Percentiles rank a stretch among this genome's conserved stretches.
Conservation (phyloP, 176 grass and related monocot genomes). For the Triticum turgidum region DNA sequence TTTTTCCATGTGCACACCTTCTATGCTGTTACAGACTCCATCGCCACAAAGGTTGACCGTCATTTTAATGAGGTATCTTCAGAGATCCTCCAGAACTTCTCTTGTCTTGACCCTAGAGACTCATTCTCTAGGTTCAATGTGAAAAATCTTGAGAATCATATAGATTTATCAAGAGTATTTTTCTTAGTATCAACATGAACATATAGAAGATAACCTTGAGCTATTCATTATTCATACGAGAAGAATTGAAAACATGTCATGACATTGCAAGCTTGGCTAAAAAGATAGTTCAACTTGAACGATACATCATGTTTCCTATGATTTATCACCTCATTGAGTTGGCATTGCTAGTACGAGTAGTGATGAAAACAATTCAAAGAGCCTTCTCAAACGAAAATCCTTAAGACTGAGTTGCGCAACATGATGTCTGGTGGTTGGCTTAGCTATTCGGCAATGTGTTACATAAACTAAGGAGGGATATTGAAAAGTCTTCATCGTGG, state of each 20-base stretch:
- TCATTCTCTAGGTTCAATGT: neutral
- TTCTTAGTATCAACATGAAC: no score
- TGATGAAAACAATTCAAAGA: neutral
- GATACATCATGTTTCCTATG: neutral
- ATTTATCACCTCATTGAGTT: no score
- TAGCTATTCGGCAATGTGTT: neutral
- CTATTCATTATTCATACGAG: no score
- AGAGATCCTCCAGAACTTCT: neutral
- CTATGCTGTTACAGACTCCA: neutral
- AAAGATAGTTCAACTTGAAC: neutral
- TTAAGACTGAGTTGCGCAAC: neutral
- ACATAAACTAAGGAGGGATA: neutral
- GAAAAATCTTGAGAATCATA: no score
- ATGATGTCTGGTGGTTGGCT: neutral
- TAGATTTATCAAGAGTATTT: neutral
- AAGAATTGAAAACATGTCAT: neutral
- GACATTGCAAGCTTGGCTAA: neutral
- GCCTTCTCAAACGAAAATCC: neutral
- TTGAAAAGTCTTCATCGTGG: neutral
- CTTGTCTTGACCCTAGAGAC: neutral
- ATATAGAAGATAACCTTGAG: no score
- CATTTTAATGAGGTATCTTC: neutral
- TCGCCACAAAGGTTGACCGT: neutral
- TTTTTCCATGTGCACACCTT: neutral
- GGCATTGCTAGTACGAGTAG: no score